Evolutionary conservation across 75 land plant species (phyloP).

Genomic region (Pinus albicaulis): DNA sequence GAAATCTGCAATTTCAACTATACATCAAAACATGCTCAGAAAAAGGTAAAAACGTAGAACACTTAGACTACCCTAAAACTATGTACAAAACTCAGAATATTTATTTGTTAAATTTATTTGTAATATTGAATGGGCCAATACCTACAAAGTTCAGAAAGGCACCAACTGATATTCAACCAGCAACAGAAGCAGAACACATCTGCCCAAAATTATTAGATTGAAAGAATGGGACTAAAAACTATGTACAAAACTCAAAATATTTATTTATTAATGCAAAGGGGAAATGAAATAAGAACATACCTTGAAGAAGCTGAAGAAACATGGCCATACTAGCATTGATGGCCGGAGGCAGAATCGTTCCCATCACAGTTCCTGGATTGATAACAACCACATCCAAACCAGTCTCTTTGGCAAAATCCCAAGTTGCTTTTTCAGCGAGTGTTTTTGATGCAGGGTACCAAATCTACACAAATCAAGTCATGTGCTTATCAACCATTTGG

Average conservation of each 20-base stretch:
- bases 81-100: no score
- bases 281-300: constrained; percentile 16
- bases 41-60: no score
- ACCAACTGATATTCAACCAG: not conserved
- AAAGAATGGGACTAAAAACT: not conserved
- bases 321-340: constrained; percentile 69
- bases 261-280: not conserved
- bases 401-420: constrained; percentile 64
- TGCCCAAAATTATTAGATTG: not conserved
- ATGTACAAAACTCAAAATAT: not conserved
- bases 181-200: not conserved
- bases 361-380: constrained; percentile 80
- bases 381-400: constrained; percentile 66
- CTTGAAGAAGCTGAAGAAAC: constrained; percentile 51
- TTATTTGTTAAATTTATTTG: no score
- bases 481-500: not conserved
- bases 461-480: constrained; percentile 23
- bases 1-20: no score
- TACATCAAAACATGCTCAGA: no score
- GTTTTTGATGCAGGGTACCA: constrained; percentile 80
- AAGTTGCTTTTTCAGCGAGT: constrained; percentile 69
- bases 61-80: no score
- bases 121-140: no score
- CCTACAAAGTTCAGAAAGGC: no score
- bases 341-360: constrained; percentile 57